phyloP scores from a whole-genome alignment of 306 rosid species.

The Styphnolobium japonicum region DNA sequence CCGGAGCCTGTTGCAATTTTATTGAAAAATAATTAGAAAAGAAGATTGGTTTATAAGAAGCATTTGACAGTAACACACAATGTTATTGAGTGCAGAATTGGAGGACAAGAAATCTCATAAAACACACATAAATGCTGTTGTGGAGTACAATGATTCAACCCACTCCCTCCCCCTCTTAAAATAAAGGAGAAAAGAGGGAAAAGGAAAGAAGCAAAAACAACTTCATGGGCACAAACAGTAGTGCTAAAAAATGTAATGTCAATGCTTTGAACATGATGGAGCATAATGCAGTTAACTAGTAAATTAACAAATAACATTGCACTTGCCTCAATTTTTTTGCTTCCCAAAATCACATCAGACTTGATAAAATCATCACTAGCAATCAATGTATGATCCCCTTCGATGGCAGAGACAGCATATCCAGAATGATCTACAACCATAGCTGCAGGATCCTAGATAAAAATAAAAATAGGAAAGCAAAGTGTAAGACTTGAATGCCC shows the following conservation, averaged over 20 bases:
- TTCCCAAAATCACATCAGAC: conserved; percentile 80
- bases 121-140: neutral
- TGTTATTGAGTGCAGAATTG: neutral
- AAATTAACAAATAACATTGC: conserved; percentile 3
- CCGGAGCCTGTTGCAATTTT: conserved; percentile 83
- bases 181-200: neutral
- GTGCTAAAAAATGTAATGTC: neutral
- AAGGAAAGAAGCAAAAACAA: neutral
- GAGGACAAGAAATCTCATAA: neutral
- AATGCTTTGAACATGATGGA: neutral
- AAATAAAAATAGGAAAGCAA: neutral
- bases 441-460: conserved; percentile 62
- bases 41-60: neutral
- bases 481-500: neutral
- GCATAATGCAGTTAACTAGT: conserved; percentile 7
- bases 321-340: conserved; percentile 77
- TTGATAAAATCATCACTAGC: conserved; percentile 76
- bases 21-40: conserved; percentile 28
- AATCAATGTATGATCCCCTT: conserved; percentile 90
- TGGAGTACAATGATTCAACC: neutral
- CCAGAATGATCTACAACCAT: conserved; percentile 84
- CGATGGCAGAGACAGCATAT: conserved; percentile 70
- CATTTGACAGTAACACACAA: neutral
- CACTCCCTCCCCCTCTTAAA: neutral
- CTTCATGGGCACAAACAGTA: neutral